Conservation (phyloP, 2,329 filamentous ascomycete genomes). For the Emergomyces orientalis region DNA sequence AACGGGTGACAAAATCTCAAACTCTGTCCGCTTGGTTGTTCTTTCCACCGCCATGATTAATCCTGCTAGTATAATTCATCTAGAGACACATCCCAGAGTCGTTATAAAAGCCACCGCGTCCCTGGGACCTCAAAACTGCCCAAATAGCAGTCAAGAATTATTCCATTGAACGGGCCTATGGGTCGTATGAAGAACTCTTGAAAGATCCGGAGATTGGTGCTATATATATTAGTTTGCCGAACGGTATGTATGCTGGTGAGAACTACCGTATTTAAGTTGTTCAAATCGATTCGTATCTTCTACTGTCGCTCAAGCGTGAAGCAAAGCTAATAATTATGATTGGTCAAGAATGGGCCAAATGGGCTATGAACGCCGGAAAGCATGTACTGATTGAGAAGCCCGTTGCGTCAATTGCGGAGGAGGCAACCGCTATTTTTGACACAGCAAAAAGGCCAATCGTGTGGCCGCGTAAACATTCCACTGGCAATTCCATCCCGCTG, state of each 20-base stretch:
- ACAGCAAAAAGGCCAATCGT: slow-evolving; percentile 29
- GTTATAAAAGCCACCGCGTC: slow-evolving; percentile 47
- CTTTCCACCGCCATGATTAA: slow-evolving; percentile 7
- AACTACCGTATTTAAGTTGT: not conserved
- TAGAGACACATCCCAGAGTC: slow-evolving; percentile 46
- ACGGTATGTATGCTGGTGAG: slow-evolving; percentile 23
- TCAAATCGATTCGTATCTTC: not conserved
- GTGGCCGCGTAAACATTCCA: slow-evolving; percentile 45
- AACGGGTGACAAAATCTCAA: not conserved
- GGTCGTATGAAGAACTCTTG: slow-evolving; percentile 20
- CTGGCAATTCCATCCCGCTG: slow-evolving; percentile 38
- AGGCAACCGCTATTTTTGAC: slow-evolving; percentile 40
- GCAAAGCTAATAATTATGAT: not conserved
- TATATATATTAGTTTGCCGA: slow-evolving; percentile 44
- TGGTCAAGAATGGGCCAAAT: slow-evolving; percentile 36
- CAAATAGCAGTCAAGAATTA: slow-evolving; percentile 43
- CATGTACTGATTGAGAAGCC: slow-evolving; percentile 26
- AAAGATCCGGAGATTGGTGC: slow-evolving; percentile 34
- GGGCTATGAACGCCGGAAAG: slow-evolving; percentile 23
- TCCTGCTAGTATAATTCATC: slow-evolving; percentile 29
- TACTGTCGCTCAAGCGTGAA: not conserved
- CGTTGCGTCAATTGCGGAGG: slow-evolving; percentile 21
- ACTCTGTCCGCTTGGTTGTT: slow-evolving; percentile 1
- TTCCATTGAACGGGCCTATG: slow-evolving; percentile 38
- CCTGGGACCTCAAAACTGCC: slow-evolving; percentile 40